Base-by-base conservation (phyloP, 2,329 filamentous ascomycete genomes). In the Scedosporium aurantiacum region DNA sequence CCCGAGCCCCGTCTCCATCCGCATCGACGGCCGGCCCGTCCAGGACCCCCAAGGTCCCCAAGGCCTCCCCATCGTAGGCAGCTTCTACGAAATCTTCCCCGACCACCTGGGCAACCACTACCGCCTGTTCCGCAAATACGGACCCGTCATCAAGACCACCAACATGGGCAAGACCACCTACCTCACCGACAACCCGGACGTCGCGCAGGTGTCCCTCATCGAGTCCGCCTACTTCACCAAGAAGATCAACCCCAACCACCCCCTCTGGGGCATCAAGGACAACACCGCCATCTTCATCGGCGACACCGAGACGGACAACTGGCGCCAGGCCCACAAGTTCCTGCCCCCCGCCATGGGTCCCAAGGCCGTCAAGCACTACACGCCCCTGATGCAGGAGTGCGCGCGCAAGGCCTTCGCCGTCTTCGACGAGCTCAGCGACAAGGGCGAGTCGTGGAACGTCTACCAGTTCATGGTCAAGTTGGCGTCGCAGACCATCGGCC, bases 291-390 rank as follows among this genome's bases (percentile, higher is more conserved):
- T 80, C 40, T 80, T 80, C 65, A 63, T 78, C 3, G 73, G 76
- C 63, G 80, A 83, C 65, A 83, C 80, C 0, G 74, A 81, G 21
- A 78, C 76, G 0, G 73, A 76, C 16, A 74, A 78, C 61, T 84
- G 79, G 78, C 68, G 69, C 25, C 66, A 77, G 0, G 77, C 79
- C 0, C 84, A 86, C 73, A 87, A 86, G 68, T 87, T 85, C 69
- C 65, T 86, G 0, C 82, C 83, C 0, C 82, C 84, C 0, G 79
- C 81, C 0, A 72, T 86, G 10, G 78, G 78, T 0, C 82, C 83
- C 37, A 84, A 83, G 66, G 83, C 83, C 0, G 82, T 86, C 4
- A 74, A 79, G 0, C 83, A 86, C 65, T 86, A 86, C 63, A 77
- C 81, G 0, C 82, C 83, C 0, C 77, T 75, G 0, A 86, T 87